Evolutionary conservation across 1,139 yeast genomes (phyloP), one percentile per base, ranked within the genome.

Genomic region (Geotrichum reessii): DNA sequence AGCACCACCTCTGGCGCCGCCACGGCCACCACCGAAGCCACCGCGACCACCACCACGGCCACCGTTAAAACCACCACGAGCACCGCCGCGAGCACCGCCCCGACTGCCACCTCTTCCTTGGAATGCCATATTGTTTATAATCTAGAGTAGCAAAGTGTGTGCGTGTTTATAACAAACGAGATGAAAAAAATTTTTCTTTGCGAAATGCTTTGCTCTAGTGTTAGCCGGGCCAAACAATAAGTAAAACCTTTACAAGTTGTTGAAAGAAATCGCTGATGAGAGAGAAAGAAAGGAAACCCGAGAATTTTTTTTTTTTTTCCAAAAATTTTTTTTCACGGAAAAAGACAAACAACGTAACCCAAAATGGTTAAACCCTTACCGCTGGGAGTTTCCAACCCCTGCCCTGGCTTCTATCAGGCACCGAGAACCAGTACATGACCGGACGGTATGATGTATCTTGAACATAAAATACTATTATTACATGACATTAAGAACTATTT

Each of bases 31-130:
- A 9, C 44, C 44, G 52, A 73, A 67, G 42, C 74, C 76, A 58
- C 78, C 76, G 37, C 74, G 64, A 61, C 71, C 69, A 56, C 79
- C 79, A 63, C 78, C 76, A 60, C 76, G 60, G 24, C 70, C 66
- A 47, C 74, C 67, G 42, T 63, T 62, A 51, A 72, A 70, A 27
- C 72, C 71, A 55, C 73, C 66, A 42, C 69, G 67, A 50, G 76
- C 72, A 47, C 73, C 63, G 42, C 63, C 63, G 80, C 54, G 48
- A 42, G 48, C 42, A 21, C 19, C 53, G 33, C 53, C 54, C 49
- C 58, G 54, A 24, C 58, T 49, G 25, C 61, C 61, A 42, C 60
- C 60, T 58, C 61, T 58, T 48, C 55, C 56, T 55, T 22, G 21
- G 33, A 22, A 25, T 4, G 51, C 54, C 53, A 51, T 50, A 28